Base-by-base conservation (phyloP, 1,139 yeast genomes). In the Pichia sp. region DNA sequence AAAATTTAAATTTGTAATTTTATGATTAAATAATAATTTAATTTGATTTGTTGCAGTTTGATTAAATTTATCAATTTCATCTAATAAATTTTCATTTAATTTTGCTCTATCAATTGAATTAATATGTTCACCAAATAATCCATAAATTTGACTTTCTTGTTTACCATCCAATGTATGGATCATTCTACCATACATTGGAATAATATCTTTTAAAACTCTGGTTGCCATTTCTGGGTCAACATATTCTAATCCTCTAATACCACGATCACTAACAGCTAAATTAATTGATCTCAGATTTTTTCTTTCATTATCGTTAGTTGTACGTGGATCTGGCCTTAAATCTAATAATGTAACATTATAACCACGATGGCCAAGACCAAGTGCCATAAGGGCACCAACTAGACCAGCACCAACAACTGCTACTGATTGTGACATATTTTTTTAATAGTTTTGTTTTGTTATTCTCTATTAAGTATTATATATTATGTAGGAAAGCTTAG, bases 141-240 rank as follows among this genome's bases (percentile, higher is more conserved):
- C 96, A 62, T 90, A 90, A 40, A 71, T 59, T 60, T 88, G 96
- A 33, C 86, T 73, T 53, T 76, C 80, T 61, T 80, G 83, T 34
- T 68, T 67, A 0, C 95, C 96, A 9, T 72, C 60, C 27, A 66
- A 49, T 57, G 83, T 83, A 63, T 90, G 97, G 50, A 90, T 81
- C 97, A 89, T 89, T 42, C 97, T 72, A 1, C 96, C 97, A 44
- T 76, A 68, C 90, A 90, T 86, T 3, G 96, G 96, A 35, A 86
- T 83, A 26, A 86, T 76, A 43, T 78, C 78, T 39, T 71, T 68
- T 56, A 86, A 62, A 2, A 86, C 74, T 25, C 81, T 64, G 0
- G 68, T 66, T 7, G 85, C 79, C 72, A 88, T 72, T 9, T 67
- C 74, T 1, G 68, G 64, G 60, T 85, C 89, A 4, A 89, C 81